Evolutionary conservation across 2,329 filamentous ascomycete species (phyloP), one percentile per base, ranked within the genome.

Genomic region (Aspergillus carbonarius): DNA sequence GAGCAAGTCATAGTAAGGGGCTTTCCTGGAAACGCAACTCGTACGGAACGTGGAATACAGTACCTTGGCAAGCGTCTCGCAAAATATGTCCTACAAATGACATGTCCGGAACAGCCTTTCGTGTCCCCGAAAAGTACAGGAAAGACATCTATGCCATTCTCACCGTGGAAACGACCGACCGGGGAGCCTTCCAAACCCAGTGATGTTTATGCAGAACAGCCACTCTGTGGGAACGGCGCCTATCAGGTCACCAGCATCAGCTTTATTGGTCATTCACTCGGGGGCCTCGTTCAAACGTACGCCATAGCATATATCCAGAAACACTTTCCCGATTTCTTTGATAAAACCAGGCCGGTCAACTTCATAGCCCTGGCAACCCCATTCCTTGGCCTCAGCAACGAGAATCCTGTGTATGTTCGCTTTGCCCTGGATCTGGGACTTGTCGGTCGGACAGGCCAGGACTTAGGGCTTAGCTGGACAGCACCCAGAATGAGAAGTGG

Each of bases 271-370:
- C 93, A 98, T 76, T 97, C 93, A 0, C 84, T 98, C 0, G 93
- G 93, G 27, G 93, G 93, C 0, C 80, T 96, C 17, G 84, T 96
- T 15, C 93, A 98, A 74, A 96, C 90, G 0, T 98, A 98, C 72
- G 93, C 93, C 2, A 88, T 98, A 58, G 93, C 93, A 8, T 98
- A 98, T 72, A 96, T 98, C 47, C 90, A 97, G 68, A 97, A 97
- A 72, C 92, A 98, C 73, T 96, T 92, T 0, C 93, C 93, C 1
- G 80, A 88, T 9, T 98, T 98, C 73, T 98, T 98, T 68, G 84
- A 93, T 51, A 79, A 87, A 5, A 96, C 97, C 67, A 85, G 87
- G 63, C 93, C 93, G 0, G 81, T 96, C 72, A 97, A 97, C 72
- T 98, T 98, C 70, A 89, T 98, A 64, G 83, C 90, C 27, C 79